Evolutionary conservation across 306 rosid genomes (phyloP).

Genomic region (Comarum palustre): DNA sequence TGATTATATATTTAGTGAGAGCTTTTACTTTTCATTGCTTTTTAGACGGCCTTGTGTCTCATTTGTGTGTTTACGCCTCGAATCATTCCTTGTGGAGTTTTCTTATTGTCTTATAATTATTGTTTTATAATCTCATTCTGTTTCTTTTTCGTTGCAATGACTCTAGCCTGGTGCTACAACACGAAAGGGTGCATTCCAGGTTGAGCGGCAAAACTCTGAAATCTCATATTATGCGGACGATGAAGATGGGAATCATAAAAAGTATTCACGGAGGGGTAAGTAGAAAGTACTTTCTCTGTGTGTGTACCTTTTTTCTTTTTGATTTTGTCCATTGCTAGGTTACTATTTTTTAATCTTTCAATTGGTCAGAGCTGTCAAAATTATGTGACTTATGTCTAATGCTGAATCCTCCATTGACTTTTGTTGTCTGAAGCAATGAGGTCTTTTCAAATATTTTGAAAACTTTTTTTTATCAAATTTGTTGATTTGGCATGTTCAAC

Average conservation of each 20-base stretch:
- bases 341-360: background rate
- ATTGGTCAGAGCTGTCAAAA: background rate
- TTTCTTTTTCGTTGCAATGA: slow-evolving; percentile 23
- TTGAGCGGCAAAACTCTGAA: slow-evolving; percentile 84
- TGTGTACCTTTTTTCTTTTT: background rate
- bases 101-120: slow-evolving; percentile 23
- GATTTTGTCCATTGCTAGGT: background rate
- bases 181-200: slow-evolving; percentile 65
- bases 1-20: background rate
- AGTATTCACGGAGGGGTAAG: slow-evolving; percentile 84
- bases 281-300: background rate
- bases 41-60: slow-evolving; percentile 7
- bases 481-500: background rate
- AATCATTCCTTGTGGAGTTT: slow-evolving; percentile 12
- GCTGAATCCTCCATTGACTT: background rate
- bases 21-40: slow-evolving; percentile 13
- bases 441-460: background rate
- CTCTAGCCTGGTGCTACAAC: slow-evolving; percentile 94
- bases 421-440: background rate
- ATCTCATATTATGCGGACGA: slow-evolving; percentile 89
- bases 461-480: background rate
- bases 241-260: slow-evolving; percentile 79
- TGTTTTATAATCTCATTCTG: slow-evolving; percentile 26
- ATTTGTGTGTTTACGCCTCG: slow-evolving; percentile 7
- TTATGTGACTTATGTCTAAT: background rate